phyloP scores from a whole-genome alignment of 148 eudicot species.

The Rhododendron henanense region DNA sequence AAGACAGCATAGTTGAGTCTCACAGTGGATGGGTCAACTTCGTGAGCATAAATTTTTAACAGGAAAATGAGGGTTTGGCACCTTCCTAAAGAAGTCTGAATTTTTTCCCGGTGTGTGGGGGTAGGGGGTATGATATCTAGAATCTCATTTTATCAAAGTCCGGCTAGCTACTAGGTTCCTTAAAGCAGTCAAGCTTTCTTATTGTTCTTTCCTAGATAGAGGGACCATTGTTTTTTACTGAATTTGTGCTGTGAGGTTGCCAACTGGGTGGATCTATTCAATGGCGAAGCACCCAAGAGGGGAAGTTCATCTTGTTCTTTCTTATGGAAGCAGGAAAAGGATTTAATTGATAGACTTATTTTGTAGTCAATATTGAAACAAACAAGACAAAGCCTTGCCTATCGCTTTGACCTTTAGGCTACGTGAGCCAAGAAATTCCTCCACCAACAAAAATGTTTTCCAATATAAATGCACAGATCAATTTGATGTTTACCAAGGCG shows the following conservation, averaged over 20 bases:
- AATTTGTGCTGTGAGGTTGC: no score
- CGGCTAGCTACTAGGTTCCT: no score
- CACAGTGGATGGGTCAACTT: neutral
- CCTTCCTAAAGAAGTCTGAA: neutral
- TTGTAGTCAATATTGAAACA: neutral
- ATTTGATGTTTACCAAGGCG: neutral
- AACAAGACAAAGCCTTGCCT: neutral
- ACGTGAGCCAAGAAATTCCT: neutral
- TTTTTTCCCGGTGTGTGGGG: neutral
- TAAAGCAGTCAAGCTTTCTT: no score
- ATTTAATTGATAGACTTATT: neutral
- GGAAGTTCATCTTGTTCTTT: neutral
- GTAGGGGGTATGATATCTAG: neutral
- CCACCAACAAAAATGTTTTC: neutral
- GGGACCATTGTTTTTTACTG: no score
- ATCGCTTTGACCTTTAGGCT: neutral
- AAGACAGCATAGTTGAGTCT: slow-evolving; percentile 2
- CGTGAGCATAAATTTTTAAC: no score
- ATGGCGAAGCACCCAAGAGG: neutral
- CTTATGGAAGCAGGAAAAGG: neutral
- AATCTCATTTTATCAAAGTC: neutral
- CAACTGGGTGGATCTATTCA: no score
- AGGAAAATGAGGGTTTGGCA: neutral
- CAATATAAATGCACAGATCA: no score
- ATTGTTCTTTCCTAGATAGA: no score